phyloP scores from a whole-genome alignment of 2,329 filamentous ascomycete species.

The Arthrobotrys sinensis region DNA sequence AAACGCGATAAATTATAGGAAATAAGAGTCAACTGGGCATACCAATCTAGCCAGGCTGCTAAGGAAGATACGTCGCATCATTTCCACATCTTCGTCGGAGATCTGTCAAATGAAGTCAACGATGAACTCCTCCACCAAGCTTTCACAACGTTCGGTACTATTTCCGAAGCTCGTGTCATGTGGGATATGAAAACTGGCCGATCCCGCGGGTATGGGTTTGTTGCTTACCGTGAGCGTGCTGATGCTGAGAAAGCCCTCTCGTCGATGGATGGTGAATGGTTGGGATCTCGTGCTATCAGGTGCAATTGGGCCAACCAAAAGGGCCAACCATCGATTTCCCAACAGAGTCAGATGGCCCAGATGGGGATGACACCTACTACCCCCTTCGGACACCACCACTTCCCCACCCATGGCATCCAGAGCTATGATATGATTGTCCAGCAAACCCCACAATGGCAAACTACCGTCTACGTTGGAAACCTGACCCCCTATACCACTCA shows the following conservation, averaged over 20 bases:
- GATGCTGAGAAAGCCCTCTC: constrained; percentile 97
- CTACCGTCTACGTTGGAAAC: constrained; percentile 97
- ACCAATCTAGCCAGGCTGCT: constrained; percentile 92
- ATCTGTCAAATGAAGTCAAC: constrained; percentile 98
- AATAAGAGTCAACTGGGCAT: constrained; percentile 99
- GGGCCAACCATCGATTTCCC: constrained; percentile 97
- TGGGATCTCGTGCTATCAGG: constrained; percentile 95
- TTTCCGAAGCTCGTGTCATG: constrained; percentile 99
- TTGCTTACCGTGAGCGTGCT: constrained; percentile 92
- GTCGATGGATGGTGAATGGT: constrained; percentile 99
- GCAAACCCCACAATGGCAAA: constrained; percentile 98
- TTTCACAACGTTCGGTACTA: constrained; percentile 94
- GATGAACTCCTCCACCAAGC: constrained; percentile 94
- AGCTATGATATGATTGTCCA: constrained; percentile 97
- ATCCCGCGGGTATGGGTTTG: constrained; percentile 96
- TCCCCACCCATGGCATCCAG: constrained; percentile 94
- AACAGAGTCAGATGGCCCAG: constrained; percentile 95
- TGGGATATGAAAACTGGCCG: constrained; percentile 99
- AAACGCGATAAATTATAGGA: constrained; percentile 74
- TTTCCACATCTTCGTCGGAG: constrained; percentile 99
- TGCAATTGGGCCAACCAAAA: constrained; percentile 99
- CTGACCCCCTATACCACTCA: constrained; percentile 97
- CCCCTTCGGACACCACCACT: constrained; percentile 96
- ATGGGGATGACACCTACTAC: constrained; percentile 99
- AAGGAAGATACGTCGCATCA: constrained; percentile 99